Evolutionary conservation across 768 basidiomycete species (phyloP).

Genomic region (Xanthoconium stramineum): DNA sequence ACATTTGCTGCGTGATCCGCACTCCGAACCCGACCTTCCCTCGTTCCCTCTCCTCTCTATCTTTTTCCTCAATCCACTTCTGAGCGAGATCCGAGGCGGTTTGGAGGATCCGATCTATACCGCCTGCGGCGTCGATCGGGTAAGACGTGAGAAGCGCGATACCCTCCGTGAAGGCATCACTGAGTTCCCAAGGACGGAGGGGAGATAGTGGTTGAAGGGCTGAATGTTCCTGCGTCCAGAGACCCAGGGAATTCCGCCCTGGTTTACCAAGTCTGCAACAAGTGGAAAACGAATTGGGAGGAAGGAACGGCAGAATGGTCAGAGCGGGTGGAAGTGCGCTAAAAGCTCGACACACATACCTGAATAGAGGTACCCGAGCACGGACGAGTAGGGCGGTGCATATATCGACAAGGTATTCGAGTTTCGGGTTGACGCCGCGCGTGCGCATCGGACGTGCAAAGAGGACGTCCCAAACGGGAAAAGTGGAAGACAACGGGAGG

Average conservation of each 20-base stretch:
- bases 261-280: constrained; percentile 51
- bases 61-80: constrained; percentile 43
- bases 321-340: background rate
- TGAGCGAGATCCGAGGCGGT: constrained; percentile 58
- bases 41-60: constrained; percentile 23
- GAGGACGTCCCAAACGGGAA: constrained; percentile 68
- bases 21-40: constrained; percentile 47
- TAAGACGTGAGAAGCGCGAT: constrained; percentile 63
- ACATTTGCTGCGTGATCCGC: constrained; percentile 56
- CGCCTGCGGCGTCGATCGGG: constrained; percentile 62
- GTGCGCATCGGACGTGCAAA: constrained; percentile 58
- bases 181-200: constrained; percentile 47
- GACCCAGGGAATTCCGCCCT: constrained; percentile 38
- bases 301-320: background rate
- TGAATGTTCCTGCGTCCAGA: constrained; percentile 52
- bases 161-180: constrained; percentile 66
- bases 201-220: constrained; percentile 40
- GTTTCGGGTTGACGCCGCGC: constrained; percentile 52
- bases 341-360: constrained; percentile 38
- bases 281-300: background rate
- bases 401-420: constrained; percentile 68
- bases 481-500: constrained; percentile 56
- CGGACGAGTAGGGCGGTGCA: constrained; percentile 68
- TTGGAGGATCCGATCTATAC: constrained; percentile 68
- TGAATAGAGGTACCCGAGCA: constrained; percentile 49